These are phyloP conservation scores for Naganishia randhawae DNA, from an alignment of 768 basidiomycete species.

Conservation along the genomic window DNA sequence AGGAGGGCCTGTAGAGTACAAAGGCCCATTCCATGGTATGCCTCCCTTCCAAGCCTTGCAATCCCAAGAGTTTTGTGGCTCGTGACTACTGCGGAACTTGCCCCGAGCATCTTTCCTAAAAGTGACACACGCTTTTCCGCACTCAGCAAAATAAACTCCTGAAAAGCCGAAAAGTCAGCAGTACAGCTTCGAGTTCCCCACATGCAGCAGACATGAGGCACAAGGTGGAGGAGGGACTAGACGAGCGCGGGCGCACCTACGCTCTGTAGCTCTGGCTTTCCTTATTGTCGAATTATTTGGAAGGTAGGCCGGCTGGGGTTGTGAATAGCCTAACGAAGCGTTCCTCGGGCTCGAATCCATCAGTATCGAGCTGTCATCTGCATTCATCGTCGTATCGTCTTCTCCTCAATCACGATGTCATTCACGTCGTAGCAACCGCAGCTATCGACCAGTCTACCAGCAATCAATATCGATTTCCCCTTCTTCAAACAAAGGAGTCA, in stretches of 20 bases:
- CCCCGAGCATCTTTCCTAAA: no score
- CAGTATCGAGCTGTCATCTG: not conserved
- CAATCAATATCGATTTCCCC: conserved; percentile 5
- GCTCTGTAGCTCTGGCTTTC: not conserved
- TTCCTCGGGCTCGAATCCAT: conserved; percentile 1
- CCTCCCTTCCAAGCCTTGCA: no score
- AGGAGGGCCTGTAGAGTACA: no score
- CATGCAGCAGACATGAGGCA: not conserved
- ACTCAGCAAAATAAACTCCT: not conserved
- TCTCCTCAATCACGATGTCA: conserved; percentile 2
- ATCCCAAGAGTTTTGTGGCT: no score
- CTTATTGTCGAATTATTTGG: not conserved
- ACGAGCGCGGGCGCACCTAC: not conserved
- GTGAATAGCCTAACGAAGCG: conserved; percentile 6
- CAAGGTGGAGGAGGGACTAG: not conserved
- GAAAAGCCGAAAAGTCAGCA: not conserved
- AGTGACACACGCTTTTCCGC: no score
- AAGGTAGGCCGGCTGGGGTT: not conserved
- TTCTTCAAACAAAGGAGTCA: conserved; percentile 15
- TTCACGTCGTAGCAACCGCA: not conserved
- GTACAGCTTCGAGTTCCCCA: not conserved
- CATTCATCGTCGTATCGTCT: conserved; percentile 6
- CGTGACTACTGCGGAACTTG: no score
- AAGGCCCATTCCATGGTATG: no score
- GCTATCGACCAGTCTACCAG: not conserved